Conservation (phyloP, 2,329 filamentous ascomycete genomes). For the Seiridium cupressi region DNA sequence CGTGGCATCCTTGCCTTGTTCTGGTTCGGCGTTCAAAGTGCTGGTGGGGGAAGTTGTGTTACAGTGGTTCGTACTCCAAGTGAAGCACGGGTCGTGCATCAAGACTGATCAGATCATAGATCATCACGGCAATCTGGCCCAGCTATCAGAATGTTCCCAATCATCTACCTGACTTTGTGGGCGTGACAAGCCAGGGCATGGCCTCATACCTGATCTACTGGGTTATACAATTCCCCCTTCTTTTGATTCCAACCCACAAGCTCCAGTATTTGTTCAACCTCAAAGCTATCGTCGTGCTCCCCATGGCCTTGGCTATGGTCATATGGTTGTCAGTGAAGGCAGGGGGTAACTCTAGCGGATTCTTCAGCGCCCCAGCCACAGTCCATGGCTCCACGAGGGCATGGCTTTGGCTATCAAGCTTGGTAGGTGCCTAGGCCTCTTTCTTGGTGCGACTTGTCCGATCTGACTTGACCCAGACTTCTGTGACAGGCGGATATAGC, state of each 20-base stretch:
- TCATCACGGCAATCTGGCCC: conserved; percentile 50
- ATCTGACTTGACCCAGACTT: conserved; percentile 12
- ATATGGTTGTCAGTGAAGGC: conserved; percentile 54
- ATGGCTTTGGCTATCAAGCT: conserved; percentile 26
- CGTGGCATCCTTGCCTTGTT: conserved; percentile 41
- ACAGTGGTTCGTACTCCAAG: conserved; percentile 21
- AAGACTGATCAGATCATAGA: conserved; percentile 10
- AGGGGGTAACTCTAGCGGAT: conserved; percentile 34
- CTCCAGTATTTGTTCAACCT: conserved; percentile 51
- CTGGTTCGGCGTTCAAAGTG: conserved; percentile 50
- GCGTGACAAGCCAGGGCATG: conserved; percentile 56
- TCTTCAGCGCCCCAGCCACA: conserved; percentile 43
- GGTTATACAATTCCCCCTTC: conserved; percentile 49
- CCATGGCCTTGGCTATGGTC: conserved; percentile 52
- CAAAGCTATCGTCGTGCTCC: conserved; percentile 41
- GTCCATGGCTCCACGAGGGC: conserved; percentile 31
- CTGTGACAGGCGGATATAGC: conserved; percentile 46
- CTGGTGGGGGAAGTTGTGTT: conserved; percentile 56
- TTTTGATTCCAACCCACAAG: conserved; percentile 54
- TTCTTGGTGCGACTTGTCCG: too few relatives aligned
- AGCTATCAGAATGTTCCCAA: conserved; percentile 53
- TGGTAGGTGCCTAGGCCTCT: conserved; percentile 12
- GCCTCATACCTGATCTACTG: conserved; percentile 58
- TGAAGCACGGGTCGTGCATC: too few relatives aligned
- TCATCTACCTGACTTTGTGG: conserved; percentile 44